Evolutionary conservation across 495 filamentous ascomycete genomes (phyloP).

Genomic region (Acidiella bohemica): DNA sequence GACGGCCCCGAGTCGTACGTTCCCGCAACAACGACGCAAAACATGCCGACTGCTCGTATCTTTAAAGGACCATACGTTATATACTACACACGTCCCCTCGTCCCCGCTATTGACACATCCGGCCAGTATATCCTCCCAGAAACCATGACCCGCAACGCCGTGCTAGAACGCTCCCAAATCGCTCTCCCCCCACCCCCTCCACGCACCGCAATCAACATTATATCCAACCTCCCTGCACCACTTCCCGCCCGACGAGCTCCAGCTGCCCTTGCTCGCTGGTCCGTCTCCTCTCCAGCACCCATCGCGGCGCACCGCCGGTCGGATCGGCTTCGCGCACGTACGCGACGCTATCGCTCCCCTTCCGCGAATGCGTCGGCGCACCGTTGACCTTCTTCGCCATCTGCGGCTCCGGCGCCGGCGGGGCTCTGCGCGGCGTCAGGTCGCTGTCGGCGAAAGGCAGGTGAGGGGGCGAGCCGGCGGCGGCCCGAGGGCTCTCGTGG

Average conservation of each 20-base stretch:
- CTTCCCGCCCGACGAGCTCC: constrained; percentile 28
- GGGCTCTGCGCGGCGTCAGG: constrained; percentile 7
- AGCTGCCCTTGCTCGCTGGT: constrained; percentile 30
- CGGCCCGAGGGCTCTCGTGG: not conserved
- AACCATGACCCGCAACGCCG: too few relatives aligned
- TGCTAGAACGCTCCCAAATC: too few relatives aligned
- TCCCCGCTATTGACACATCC: too few relatives aligned
- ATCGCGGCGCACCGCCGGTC: constrained; percentile 23
- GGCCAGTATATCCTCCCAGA: too few relatives aligned
- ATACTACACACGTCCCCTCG: too few relatives aligned
- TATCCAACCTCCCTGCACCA: constrained; percentile 32
- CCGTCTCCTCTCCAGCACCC: constrained; percentile 32
- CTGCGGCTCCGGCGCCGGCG: constrained; percentile 1
- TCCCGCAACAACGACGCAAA: too few relatives aligned
- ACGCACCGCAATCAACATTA: too few relatives aligned
- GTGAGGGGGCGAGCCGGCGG: not conserved
- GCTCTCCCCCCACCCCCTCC: too few relatives aligned
- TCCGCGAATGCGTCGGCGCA: constrained; percentile 23
- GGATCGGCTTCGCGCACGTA: constrained; percentile 29
- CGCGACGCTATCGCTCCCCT: constrained; percentile 29
- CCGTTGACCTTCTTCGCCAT: constrained; percentile 1
- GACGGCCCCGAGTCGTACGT: too few relatives aligned
- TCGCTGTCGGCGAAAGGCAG: not conserved
- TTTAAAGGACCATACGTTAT: too few relatives aligned
- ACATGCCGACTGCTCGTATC: too few relatives aligned